Evolutionary conservation across 2,329 filamentous ascomycete genomes (phyloP), one percentile per base, ranked within the genome.

Genomic region (Fusarium tjaetaba): DNA sequence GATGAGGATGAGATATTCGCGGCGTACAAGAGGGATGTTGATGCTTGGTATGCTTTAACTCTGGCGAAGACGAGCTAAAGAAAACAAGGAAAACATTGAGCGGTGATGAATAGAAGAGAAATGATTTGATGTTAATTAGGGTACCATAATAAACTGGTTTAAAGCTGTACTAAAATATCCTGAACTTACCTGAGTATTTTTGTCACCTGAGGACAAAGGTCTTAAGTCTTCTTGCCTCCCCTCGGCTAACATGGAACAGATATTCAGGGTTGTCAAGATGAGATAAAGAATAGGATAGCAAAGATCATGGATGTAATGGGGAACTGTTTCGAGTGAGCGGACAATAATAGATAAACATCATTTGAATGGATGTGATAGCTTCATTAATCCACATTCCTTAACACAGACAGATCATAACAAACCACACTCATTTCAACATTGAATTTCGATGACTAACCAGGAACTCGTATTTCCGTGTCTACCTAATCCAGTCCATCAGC

Each of bases 401-500:
- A 41, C 52, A 57, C 52, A 36, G 15, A 48, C 38, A 68, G 20
- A 39, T 32, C 53, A 55, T 55, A 59, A 63, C 41, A 68, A 26
- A 53, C 61, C 57, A 64, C 57, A 64, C 56, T 52, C 26, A 58
- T 36, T 34, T 57, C 28, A 32, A 39, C 51, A 49, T 51, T 61
- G 26, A 65, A 55, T 36, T 20, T 64, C 48, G 34, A 72, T 60
- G 71, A 61, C 62, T 73, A 74, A 72, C 57, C 65, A 77, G 70
- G 49, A 76, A 72, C 73, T 76, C 72, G 58, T 65, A 76, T 78
- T 77, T 73, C 65, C 76, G 57, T 65, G 76, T 76, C 76, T 78
- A 78, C 77, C 75, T 76, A 77, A 76, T 70, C 74, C 73, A 69
- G 69, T 72, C 76, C 76, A 77, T 77, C 76, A 77, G 76, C 75